Percentiles rank a stretch among this genome's conserved stretches.
Evolutionary conservation across 805 yeast species (phyloP).

Genomic region (Metschnikowia cubensis): DNA sequence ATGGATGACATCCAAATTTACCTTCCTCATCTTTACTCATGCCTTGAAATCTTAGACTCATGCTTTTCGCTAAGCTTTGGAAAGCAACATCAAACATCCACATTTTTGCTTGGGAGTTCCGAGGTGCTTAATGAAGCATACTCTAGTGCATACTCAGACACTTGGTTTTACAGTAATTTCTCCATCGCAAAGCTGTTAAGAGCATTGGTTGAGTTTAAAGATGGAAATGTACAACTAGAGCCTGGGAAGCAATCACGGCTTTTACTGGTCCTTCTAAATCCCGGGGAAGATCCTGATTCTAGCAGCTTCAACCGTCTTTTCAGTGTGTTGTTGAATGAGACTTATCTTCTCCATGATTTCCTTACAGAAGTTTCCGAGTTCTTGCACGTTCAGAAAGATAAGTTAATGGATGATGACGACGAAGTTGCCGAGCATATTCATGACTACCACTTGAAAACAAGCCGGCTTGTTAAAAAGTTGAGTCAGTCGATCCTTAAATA

Average conservation of each 20-base stretch:
- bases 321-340: conserved; percentile 27
- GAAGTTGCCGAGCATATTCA: conserved; percentile 24
- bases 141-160: background rate
- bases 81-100: conserved; percentile 22
- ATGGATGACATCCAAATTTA: conserved; percentile 14
- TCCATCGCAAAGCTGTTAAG: conserved; percentile 6
- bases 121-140: background rate
- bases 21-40: conserved; percentile 44
- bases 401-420: conserved; percentile 14
- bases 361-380: conserved; percentile 29
- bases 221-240: background rate
- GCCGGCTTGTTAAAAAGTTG: conserved; percentile 35
- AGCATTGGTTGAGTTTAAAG: conserved; percentile 3
- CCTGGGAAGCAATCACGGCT: background rate
- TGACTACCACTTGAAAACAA: conserved; percentile 39
- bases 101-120: background rate
- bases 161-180: conserved; percentile 5
- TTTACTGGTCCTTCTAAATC: background rate
- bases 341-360: conserved; percentile 34
- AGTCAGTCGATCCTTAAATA: conserved; percentile 26
- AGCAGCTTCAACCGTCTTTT: conserved; percentile 8
- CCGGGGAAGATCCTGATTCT: background rate
- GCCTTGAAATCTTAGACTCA: conserved; percentile 47
- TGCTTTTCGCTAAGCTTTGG: conserved; percentile 53
- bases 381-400: conserved; percentile 3